Evolutionary conservation across 129 eudicot genomes (phyloP).

Genomic region (Lonicera japonica): DNA sequence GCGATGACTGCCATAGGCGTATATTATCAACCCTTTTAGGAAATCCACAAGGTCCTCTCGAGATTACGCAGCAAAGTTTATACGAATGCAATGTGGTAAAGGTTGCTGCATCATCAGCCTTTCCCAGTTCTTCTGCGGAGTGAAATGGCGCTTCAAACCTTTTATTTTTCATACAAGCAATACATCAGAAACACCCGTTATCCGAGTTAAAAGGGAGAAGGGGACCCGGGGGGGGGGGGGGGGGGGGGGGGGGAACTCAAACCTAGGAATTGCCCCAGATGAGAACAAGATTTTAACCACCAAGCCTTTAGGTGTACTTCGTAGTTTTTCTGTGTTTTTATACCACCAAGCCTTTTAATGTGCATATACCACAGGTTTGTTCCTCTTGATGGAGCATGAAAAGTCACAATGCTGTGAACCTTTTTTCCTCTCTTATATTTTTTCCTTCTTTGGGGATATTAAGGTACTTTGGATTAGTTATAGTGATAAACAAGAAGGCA

Average conservation of each 20-base stretch:
- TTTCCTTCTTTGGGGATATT: too few species aligned
- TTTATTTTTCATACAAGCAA: neutral
- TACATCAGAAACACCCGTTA: too few species aligned
- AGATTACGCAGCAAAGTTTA: conserved; percentile 16
- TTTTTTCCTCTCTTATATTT: too few species aligned
- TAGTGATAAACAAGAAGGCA: neutral
- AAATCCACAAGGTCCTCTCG: conserved; percentile 57
- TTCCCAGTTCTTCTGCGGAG: neutral
- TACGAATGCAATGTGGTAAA: conserved; percentile 16
- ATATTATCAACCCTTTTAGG: conserved; percentile 68
- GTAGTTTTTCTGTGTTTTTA: neutral
- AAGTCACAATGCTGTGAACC: too few species aligned
- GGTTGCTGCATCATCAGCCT: conserved; percentile 2
- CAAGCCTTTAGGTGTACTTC: too few species aligned
- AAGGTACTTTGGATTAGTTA: neutral
- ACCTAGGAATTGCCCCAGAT: too few species aligned
- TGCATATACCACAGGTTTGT: conserved; percentile 27
- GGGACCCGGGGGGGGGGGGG: too few species aligned
- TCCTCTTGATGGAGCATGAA: conserved; percentile 1
- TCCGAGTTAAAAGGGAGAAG: too few species aligned
- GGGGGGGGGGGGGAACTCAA: too few species aligned
- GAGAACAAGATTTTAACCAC: too few species aligned
- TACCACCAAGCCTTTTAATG: too few species aligned
- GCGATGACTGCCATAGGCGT: conserved; percentile 70
- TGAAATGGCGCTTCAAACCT: conserved; percentile 1